These are phyloP conservation scores for Pyrenula aspistea DNA, from an alignment of 495 filamentous ascomycete genomes.

Conservation along the genomic window DNA sequence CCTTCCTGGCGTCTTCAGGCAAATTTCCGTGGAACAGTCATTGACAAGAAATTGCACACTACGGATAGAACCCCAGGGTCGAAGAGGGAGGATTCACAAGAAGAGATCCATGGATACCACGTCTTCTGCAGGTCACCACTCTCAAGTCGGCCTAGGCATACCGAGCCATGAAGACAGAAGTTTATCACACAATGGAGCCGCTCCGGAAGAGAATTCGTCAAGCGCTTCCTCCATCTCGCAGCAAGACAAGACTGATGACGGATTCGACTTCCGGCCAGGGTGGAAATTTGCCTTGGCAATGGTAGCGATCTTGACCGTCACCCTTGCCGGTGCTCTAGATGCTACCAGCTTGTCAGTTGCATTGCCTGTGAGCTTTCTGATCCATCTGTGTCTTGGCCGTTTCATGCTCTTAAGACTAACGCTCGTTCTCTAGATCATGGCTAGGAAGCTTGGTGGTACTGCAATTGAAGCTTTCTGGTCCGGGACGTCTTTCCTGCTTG, in stretches of 20 bases:
- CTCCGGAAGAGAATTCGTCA: not conserved
- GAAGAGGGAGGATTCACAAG: no score
- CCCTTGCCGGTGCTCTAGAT: conserved; percentile 31
- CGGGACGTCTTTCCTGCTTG: conserved; percentile 40
- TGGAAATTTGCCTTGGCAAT: not conserved
- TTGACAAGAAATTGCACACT: no score
- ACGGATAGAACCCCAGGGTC: no score
- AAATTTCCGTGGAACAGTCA: no score
- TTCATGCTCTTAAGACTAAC: not conserved
- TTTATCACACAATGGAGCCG: no score
- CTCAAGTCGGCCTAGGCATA: no score
- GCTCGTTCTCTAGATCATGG: conserved; percentile 17
- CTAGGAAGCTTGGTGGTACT: conserved; percentile 31
- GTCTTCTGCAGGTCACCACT: no score
- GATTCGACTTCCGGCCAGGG: not conserved
- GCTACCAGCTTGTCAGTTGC: conserved; percentile 65
- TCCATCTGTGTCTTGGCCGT: not conserved
- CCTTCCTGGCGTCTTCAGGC: no score
- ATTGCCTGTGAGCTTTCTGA: conserved; percentile 38
- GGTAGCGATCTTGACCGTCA: not conserved
- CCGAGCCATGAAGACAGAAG: no score
- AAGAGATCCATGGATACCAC: no score
- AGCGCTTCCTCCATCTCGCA: not conserved
- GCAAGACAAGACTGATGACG: not conserved
- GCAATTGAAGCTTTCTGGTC: conserved; percentile 50